Conservation (phyloP, 352 stramenopile species). For the Phytophthora podocarpi region DNA sequence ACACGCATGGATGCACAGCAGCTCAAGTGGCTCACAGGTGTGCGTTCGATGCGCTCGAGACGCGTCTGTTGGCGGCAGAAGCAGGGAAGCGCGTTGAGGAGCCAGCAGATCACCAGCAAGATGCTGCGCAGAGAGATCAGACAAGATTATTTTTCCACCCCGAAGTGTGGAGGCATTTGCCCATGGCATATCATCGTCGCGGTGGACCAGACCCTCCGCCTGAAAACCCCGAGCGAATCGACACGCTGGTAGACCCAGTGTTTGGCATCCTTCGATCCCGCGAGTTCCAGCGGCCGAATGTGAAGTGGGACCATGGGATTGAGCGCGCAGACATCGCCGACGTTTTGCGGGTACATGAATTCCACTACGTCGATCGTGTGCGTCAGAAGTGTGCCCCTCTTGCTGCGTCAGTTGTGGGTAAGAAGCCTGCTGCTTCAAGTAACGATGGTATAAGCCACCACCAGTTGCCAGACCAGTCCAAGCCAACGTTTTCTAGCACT, state of each 20-base stretch:
- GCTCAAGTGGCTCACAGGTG: constrained; percentile 51
- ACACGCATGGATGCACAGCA: constrained; percentile 58
- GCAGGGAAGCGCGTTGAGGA: constrained; percentile 1
- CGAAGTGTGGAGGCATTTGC: constrained; percentile 79
- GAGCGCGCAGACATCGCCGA: constrained; percentile 81
- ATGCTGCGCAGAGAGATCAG: constrained; percentile 17
- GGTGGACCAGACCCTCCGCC: constrained; percentile 78
- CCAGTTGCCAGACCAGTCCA: constrained; percentile 5
- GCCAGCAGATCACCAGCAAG: neutral
- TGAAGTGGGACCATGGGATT: constrained; percentile 74
- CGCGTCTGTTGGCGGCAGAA: constrained; percentile 28
- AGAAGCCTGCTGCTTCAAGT: constrained; percentile 18
- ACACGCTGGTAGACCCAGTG: constrained; percentile 78
- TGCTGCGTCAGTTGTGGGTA: constrained; percentile 18
- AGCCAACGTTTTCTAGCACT: constrained; percentile 1
- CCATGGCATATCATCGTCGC: constrained; percentile 67
- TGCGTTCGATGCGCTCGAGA: constrained; percentile 40
- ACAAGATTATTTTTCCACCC: constrained; percentile 81
- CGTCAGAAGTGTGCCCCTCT: constrained; percentile 52
- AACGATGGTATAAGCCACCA: constrained; percentile 11
- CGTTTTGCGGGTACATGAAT: constrained; percentile 92
- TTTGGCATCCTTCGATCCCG: constrained; percentile 74
- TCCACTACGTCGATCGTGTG: constrained; percentile 83
- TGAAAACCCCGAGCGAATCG: constrained; percentile 90
- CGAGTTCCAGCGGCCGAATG: constrained; percentile 65